Evolutionary conservation across 1,284 basidiomycete genomes (phyloP), one percentile per base, ranked within the genome.

Genomic region (Serendipita sp.): DNA sequence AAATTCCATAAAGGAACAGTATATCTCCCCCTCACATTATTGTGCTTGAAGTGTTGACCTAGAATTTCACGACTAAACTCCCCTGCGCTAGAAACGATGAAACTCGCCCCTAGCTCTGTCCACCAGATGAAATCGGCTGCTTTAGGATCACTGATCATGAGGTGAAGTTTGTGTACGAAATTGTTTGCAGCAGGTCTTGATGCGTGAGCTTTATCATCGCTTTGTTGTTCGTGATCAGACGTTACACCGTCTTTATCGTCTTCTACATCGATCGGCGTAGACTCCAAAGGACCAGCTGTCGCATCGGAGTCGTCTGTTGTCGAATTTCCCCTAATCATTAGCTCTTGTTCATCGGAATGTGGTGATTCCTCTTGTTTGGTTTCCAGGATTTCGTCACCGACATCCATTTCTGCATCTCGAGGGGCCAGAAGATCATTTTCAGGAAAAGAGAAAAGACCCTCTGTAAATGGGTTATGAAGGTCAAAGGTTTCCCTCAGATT

Each of bases 111-210:
- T 12, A 83, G 78, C 55, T 88, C 85, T 3, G 85, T 88, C 87
- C 87, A 89, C 2, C 81, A 74, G 66, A 89, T 89, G 70, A 87
- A 89, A 69, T 82, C 81, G 3, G 85, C 78, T 0, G 84, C 85
- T 71, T 88, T 88, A 34, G 84, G 72, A 71, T 89, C 87, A 69
- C 79, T 88, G 73, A 89, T 89, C 87, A 89, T 89, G 71, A 87
- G 85, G 72, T 88, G 89, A 32, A 90, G 76, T 76, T 90, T 90
- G 12, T 85, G 85, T 53, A 89, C 87, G 70, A 90, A 90, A 69
- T 90, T 90, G 69, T 89, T 89, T 43, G 84, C 6, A n/a, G 53
- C 4, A 26, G 53, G 53, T 58, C 32, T 58, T 58, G 53, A 58
- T 5, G 53, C 4, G 4, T 58, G 53, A 8, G 53, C n/a, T 58